These are phyloP conservation scores for Hortiboletus flavorubellus DNA, from an alignment of 768 basidiomycete species.

Conservation along the genomic window DNA sequence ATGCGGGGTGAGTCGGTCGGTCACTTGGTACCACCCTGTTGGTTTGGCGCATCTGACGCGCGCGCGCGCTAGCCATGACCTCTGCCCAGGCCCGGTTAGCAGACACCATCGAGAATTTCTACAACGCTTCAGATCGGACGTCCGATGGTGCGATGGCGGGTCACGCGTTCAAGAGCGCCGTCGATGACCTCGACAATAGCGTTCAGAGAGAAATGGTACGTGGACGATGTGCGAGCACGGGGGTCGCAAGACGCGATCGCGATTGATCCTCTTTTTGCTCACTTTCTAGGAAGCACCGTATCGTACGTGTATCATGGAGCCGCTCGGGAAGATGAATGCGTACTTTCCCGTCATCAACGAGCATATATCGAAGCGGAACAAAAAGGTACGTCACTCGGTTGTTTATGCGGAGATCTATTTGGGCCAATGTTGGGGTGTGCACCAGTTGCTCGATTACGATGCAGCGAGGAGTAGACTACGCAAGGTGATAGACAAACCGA, in stretches of 20 bases:
- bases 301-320: conserved; percentile 92
- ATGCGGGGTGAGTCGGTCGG: conserved; percentile 68
- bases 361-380: conserved; percentile 90
- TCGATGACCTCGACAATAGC: conserved; percentile 87
- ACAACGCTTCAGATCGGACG: conserved; percentile 75
- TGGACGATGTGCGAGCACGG: conserved; percentile 5
- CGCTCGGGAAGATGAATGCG: conserved; percentile 93
- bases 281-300: conserved; percentile 80
- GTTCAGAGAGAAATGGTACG: conserved; percentile 82
- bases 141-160: conserved; percentile 96
- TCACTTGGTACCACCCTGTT: not conserved
- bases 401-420: too few species aligned
- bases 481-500: conserved; percentile 88
- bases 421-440: not conserved
- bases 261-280: not conserved
- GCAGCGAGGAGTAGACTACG: conserved; percentile 85
- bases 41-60: not conserved
- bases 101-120: conserved; percentile 92
- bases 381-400: conserved; percentile 64
- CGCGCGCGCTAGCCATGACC: conserved; percentile 70
- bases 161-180: conserved; percentile 92
- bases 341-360: conserved; percentile 94
- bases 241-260: not conserved
- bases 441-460: conserved; percentile 94
- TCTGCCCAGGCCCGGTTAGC: conserved; percentile 89